Base-by-base conservation (phyloP, 768 basidiomycete genomes). In the Panus rudis region DNA sequence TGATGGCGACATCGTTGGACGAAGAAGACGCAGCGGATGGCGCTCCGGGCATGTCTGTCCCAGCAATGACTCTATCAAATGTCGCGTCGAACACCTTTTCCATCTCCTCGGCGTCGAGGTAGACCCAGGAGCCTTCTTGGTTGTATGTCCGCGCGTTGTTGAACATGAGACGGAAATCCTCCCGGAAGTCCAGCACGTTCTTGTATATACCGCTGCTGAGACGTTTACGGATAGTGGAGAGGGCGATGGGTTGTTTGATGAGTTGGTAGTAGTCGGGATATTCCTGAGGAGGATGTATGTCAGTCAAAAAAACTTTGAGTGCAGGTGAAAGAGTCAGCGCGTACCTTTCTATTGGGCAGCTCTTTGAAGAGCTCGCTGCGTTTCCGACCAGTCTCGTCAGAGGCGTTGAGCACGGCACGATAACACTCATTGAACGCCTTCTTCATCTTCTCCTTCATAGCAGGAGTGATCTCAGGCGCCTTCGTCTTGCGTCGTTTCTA, bases 91-190 rank as follows among this genome's bases (percentile, higher is more conserved):
- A 92, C 38, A 82, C 81, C 58, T 85, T 87, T 65, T 94, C 86
- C 86, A 93, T 90, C 67, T 91, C 88, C 38, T 90, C 86, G 6
- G 94, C 92, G 48, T 94, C 91, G 47, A 86, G 72, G 63, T 92
- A 94, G 27, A 96, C 92, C 86, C 89, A 91, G 0, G 91, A 93
- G 2, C 86, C 91, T 63, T 94, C 91, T 62, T 86, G 83, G 61
- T 97, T 97, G 71, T 91, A 98, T 33, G 79, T 86, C 54, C 87
- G 76, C 4, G 94, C 93, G 55, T 98, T 98, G 62, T 79, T 75
- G 63, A 93, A 97, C 85, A 99, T 92, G 43, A 92, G 74, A 52
- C 75, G 75, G 80, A 84, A 91, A 61, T 94, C 91, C 35, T 79
- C 76, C 45, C 76, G 70, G 66, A 81, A 92, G 44, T 75, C 69